phyloP scores from a whole-genome alignment of 805 yeast genomes.

The Ogataea glucozyma region DNA sequence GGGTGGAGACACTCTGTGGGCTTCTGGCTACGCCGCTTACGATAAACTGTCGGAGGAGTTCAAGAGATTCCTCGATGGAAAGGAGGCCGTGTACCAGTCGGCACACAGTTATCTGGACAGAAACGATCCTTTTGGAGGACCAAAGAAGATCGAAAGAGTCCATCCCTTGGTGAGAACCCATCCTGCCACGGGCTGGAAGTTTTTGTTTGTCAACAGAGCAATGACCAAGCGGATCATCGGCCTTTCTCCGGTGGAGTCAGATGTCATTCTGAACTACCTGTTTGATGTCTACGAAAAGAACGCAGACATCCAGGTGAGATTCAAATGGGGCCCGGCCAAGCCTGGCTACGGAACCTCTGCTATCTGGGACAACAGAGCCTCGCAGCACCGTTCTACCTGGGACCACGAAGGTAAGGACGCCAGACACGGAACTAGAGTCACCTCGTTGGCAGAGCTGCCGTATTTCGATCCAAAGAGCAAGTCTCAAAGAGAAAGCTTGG shows the following conservation, averaged over 20 bases:
- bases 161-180: slow-evolving; percentile 64
- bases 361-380: slow-evolving; percentile 49
- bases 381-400: slow-evolving; percentile 46
- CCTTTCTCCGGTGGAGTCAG: slow-evolving; percentile 49
- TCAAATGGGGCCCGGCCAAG: slow-evolving; percentile 43
- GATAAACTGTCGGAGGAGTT: slow-evolving; percentile 53
- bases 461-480: slow-evolving; percentile 48
- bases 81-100: slow-evolving; percentile 43
- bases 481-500: slow-evolving; percentile 52
- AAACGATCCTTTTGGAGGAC: slow-evolving; percentile 44
- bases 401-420: slow-evolving; percentile 41
- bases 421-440: slow-evolving; percentile 53
- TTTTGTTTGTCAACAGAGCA: slow-evolving; percentile 51
- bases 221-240: slow-evolving; percentile 54
- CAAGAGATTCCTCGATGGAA: slow-evolving; percentile 51
- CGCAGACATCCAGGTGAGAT: slow-evolving; percentile 54
- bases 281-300: slow-evolving; percentile 46
- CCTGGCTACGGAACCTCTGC: slow-evolving; percentile 44
- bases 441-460: slow-evolving; percentile 53
- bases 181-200: slow-evolving; percentile 65
- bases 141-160: slow-evolving; percentile 48
- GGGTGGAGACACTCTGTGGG: slow-evolving; percentile 57
- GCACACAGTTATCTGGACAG: slow-evolving; percentile 41
- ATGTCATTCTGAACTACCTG: slow-evolving; percentile 46
- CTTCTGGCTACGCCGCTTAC: slow-evolving; percentile 55